phyloP scores from a whole-genome alignment of 2,329 filamentous ascomycete genomes.

The Xylariomycetidae sp. region DNA sequence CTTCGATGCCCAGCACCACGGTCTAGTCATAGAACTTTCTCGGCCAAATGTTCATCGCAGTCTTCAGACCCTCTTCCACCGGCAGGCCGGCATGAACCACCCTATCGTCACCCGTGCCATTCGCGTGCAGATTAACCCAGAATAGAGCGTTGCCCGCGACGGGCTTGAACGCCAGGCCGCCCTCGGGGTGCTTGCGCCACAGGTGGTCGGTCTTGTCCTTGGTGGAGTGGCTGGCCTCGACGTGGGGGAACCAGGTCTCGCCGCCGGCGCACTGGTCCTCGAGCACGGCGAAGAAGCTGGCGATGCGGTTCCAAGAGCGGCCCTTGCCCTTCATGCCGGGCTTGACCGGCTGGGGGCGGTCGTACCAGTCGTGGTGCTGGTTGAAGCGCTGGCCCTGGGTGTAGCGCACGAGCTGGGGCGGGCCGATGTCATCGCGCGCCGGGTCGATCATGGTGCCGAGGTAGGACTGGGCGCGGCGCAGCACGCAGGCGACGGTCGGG shows the following conservation, averaged over 20 bases:
- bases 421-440: conserved; percentile 34
- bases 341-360: conserved; percentile 16
- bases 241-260: conserved; percentile 36
- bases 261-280: conserved; percentile 34
- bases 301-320: conserved; percentile 29
- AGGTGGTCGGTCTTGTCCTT: conserved; percentile 10
- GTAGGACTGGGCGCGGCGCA: conserved; percentile 30
- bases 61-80: conserved; percentile 34
- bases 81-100: conserved; percentile 37
- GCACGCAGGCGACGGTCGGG: conserved; percentile 31
- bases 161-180: conserved; percentile 35
- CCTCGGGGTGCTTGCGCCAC: conserved; percentile 33
- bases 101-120: conserved; percentile 35
- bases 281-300: conserved; percentile 37
- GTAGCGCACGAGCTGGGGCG: conserved; percentile 38
- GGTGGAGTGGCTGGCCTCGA: conserved; percentile 14
- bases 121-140: conserved; percentile 38
- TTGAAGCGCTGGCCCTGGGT: conserved; percentile 30
- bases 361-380: conserved; percentile 36
- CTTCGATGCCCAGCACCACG: too few relatives aligned
- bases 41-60: conserved; percentile 44
- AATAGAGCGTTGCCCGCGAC: conserved; percentile 38
- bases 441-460: conserved; percentile 32
- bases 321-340: conserved; percentile 15
- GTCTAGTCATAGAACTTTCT: conserved; percentile 15